phyloP scores from a whole-genome alignment of 2,329 filamentous ascomycete genomes.

The Pseudocercospora musae region DNA sequence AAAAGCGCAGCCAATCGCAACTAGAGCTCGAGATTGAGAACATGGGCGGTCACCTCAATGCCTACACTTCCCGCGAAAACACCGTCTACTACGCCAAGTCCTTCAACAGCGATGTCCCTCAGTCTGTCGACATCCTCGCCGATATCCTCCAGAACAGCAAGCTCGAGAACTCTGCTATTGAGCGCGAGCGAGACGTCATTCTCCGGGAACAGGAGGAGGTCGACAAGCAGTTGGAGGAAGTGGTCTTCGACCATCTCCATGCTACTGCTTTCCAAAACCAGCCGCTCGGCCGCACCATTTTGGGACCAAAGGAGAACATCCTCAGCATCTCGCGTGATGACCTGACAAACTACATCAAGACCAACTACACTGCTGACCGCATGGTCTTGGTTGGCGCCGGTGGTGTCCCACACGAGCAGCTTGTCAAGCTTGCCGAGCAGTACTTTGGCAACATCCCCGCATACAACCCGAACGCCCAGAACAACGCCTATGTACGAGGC shows the following conservation, averaged over 20 bases:
- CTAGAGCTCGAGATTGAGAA: conserved; percentile 99
- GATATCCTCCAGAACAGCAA: conserved; percentile 99
- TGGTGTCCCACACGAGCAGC: conserved; percentile 87
- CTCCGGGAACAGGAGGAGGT: conserved; percentile 98
- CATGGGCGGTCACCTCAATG: conserved; percentile 98
- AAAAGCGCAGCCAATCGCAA: conserved; percentile 92
- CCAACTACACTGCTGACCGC: conserved; percentile 98
- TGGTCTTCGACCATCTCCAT: conserved; percentile 98
- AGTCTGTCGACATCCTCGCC: conserved; percentile 95
- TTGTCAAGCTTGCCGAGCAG: conserved; percentile 95
- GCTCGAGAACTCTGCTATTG: conserved; percentile 86
- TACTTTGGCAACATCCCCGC: conserved; percentile 80
- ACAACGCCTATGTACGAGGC: conserved; percentile 67
- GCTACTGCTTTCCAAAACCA: conserved; percentile 97
- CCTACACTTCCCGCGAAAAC: conserved; percentile 99
- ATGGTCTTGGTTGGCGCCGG: conserved; percentile 98
- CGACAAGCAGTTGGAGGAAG: conserved; percentile 99
- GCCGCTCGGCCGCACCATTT: conserved; percentile 93
- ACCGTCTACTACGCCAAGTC: conserved; percentile 99
- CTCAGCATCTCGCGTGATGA: conserved; percentile 90
- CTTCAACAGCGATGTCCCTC: conserved; percentile 95
- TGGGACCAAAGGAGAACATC: conserved; percentile 98
- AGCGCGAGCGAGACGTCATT: conserved; percentile 98
- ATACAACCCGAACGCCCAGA: conserved; percentile 69
- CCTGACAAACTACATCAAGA: conserved; percentile 95